Evolutionary conservation across 1,139 yeast species (phyloP), one percentile per base, ranked within the genome.

Genomic region (Hyphopichia pseudoburtonii): DNA sequence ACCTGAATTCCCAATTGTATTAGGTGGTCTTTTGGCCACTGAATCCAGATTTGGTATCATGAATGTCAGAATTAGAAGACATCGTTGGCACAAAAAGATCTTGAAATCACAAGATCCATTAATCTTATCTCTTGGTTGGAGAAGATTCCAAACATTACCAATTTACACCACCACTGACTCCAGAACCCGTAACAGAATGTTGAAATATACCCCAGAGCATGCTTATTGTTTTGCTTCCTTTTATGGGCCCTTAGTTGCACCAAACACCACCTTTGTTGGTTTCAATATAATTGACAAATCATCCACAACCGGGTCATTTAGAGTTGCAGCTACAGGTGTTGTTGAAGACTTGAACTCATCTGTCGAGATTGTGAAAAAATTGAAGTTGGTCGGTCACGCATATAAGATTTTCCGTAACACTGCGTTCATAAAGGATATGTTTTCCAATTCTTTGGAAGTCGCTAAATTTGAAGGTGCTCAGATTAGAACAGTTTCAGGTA

Each of bases 391-490:
- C 22, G 99, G 99, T 36, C 76, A 88, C 57, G 97, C 99, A 19
- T 82, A 85, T 62, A 90, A 94, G 68, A 81, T 94, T 32, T 92
- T 83, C 79, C 84, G 89, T 56, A 94, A 92, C 64, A 94, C 98
- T 3, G 98, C 98, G 1, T 94, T 94, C 56, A 82, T 94, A 56
- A 90, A 88, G 62, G 97, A 90, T 55, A 94, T 94, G 99, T 94
- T 94, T 60, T 75, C 84, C 19, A 83, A 94, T 41, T 76, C 95
- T 0, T 73, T 94, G 62, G 99, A 94, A 65, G 96, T 90, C 40
- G 97, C 97, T 32, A 87, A 90, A 59, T 94, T 94, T 56, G 98
- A 94, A 68, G 99, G 99, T 40, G 98, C 98, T 0, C 83, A 90
- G 30, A 87, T 94, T 54, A 83, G 90, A 61, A 92, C 98, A 0